Base-by-base conservation (phyloP, 192 early-diverging fungal genomes). In the Phlyctochytrium planicorne region DNA sequence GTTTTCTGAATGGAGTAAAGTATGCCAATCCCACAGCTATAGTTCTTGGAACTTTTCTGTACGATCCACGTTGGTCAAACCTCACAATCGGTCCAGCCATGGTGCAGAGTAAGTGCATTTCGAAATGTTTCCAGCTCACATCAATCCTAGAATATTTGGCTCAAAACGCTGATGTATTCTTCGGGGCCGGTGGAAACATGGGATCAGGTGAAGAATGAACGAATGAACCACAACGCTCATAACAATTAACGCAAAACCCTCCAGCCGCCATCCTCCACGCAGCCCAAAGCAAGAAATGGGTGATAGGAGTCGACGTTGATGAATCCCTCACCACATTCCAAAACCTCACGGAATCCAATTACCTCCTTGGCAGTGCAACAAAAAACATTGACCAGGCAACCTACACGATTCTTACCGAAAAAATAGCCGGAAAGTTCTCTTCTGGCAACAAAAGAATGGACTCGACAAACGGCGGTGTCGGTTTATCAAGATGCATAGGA, bases 241-340 rank as follows among this genome's bases (percentile, higher is more conserved):
- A n/a, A n/a, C n/a, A n/a, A n/a, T n/a, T n/a, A n/a, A n/a, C n/a
- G n/a, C n/a, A n/a, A n/a, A n/a, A n/a, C n/a, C n/a, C n/a, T n/a
- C n/a, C n/a, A 2, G 56, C 37, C 4, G 74, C 64, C 6, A 71
- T 76, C 30, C 53, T 4, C 29, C 66, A 62, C 35, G 74, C 74
- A 1, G 74, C 74, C 14, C 34, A 30, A 16, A 31, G 50, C 4
- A 35, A 56, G 24, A 34, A 31, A 1, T 71, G 60, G 52, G 74
- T 71, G 2, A 76, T 76, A 23, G 74, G 74, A 16, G 74, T 76
- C 2, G 74, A 76, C 62, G n/a, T 20, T 14, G 69, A 76, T 31
- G 74, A 76, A 55, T 20, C 52, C 31, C 27, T 32, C 6, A 36
- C 63, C 2, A 60, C 66, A 20, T 76, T 76, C 50, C 6, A 4